phyloP scores from a whole-genome alignment of 2,329 filamentous ascomycete genomes.

The Curvularia eragrostidis region DNA sequence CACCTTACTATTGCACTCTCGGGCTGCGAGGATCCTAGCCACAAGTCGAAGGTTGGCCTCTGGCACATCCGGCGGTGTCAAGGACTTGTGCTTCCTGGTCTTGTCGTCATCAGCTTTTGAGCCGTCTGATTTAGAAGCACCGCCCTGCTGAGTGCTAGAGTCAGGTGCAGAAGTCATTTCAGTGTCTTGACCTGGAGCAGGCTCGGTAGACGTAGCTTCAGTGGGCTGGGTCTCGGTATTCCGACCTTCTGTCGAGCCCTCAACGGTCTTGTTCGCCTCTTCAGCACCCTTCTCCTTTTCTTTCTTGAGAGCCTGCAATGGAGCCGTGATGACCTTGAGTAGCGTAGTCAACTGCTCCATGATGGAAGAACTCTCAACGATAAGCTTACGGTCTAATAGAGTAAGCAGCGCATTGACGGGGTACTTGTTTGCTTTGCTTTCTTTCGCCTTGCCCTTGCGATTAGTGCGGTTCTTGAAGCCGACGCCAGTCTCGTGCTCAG shows the following conservation, averaged over 20 bases:
- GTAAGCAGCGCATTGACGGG: constrained; percentile 90
- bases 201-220: constrained; percentile 17
- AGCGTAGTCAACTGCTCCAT: constrained; percentile 93
- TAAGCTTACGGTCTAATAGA: constrained; percentile 88
- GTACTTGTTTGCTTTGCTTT: constrained; percentile 82
- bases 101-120: constrained; percentile 36
- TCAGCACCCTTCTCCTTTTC: constrained; percentile 73
- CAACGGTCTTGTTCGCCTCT: constrained; percentile 48
- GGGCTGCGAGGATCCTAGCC: constrained; percentile 94
- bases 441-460: constrained; percentile 88
- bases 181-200: constrained; percentile 31
- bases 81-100: constrained; percentile 64
- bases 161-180: constrained; percentile 45
- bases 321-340: constrained; percentile 85
- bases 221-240: constrained; percentile 27
- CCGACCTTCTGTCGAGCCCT: constrained; percentile 29
- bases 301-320: constrained; percentile 83
- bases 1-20: constrained; percentile 96
- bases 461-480: constrained; percentile 77
- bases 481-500: constrained; percentile 83
- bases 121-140: constrained; percentile 46
- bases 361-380: constrained; percentile 95
- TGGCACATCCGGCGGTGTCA: constrained; percentile 85
- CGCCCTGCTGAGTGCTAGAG: constrained; percentile 31
- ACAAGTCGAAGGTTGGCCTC: constrained; percentile 89